Conservation (phyloP, 2,329 filamentous ascomycete genomes). For the Alternaria longipes region DNA sequence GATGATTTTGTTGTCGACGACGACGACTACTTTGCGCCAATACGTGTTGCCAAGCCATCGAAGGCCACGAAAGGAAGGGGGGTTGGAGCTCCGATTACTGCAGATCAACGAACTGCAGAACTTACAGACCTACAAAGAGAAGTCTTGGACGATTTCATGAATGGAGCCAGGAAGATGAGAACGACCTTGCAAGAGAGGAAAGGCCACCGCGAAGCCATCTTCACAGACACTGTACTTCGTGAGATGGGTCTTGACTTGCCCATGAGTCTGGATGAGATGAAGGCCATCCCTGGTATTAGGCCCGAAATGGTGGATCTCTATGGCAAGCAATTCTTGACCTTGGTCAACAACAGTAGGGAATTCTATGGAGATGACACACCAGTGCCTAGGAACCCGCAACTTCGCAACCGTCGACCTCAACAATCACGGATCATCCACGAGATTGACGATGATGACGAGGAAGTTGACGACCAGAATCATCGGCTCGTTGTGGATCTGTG, state of each 20-base stretch:
- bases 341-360: conserved; percentile 58
- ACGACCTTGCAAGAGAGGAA: conserved; percentile 69
- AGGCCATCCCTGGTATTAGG: conserved; percentile 69
- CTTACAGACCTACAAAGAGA: conserved; percentile 69
- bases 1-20: conserved; percentile 55
- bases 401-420: conserved; percentile 25
- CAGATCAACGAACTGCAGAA: conserved; percentile 62
- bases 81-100: conserved; percentile 67
- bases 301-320: conserved; percentile 68
- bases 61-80: conserved; percentile 50
- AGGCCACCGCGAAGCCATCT: conserved; percentile 66
- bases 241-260: conserved; percentile 79
- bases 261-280: conserved; percentile 68
- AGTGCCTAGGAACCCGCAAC: conserved; percentile 19
- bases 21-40: conserved; percentile 59
- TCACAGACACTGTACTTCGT: conserved; percentile 74
- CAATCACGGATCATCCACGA: conserved; percentile 31
- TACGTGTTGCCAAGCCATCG: conserved; percentile 43
- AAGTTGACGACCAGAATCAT: conserved; percentile 60
- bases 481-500: conserved; percentile 58
- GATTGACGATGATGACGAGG: conserved; percentile 53
- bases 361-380: conserved; percentile 33
- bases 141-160: conserved; percentile 71
- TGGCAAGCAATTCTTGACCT: conserved; percentile 67
- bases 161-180: conserved; percentile 67